Conservation (phyloP, 2,329 filamentous ascomycete species). For the Neofusicoccum umdonicola region DNA sequence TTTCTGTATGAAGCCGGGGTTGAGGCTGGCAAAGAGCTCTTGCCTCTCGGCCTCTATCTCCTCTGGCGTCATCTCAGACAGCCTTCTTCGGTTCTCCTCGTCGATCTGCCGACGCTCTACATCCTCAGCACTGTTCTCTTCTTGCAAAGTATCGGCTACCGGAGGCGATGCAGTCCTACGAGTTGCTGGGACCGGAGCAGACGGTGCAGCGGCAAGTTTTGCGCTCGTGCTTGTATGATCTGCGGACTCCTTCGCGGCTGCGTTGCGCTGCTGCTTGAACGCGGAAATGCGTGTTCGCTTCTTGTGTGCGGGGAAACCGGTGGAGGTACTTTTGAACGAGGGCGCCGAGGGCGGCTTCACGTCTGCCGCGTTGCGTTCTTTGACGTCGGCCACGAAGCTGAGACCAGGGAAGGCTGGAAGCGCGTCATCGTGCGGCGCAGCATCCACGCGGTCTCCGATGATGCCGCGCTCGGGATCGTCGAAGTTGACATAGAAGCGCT, state of each 20-base stretch:
- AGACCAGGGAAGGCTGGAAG: slow-evolving; percentile 31
- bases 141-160: not conserved
- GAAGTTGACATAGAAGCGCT: slow-evolving; percentile 61
- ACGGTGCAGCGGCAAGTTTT: not conserved
- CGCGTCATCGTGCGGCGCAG: slow-evolving; percentile 27
- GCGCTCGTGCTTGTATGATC: not conserved
- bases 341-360: slow-evolving; percentile 65
- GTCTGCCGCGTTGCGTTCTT: slow-evolving; percentile 65
- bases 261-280: slow-evolving; percentile 68
- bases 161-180: not conserved
- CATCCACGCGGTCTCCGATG: slow-evolving; percentile 48
- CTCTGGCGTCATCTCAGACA: slow-evolving; percentile 74
- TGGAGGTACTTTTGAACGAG: slow-evolving; percentile 50
- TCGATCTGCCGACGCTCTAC: slow-evolving; percentile 73
- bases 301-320: slow-evolving; percentile 87
- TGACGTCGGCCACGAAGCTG: slow-evolving; percentile 68
- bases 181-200: not conserved
- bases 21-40: slow-evolving; percentile 76
- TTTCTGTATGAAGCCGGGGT: slow-evolving; percentile 71
- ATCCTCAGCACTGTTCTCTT: slow-evolving; percentile 34
- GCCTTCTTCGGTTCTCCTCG: slow-evolving; percentile 70
- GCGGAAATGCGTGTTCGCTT: slow-evolving; percentile 70
- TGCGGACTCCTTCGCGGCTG: slow-evolving; percentile 18
- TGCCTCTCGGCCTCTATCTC: slow-evolving; percentile 79
- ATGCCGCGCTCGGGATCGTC: slow-evolving; percentile 32